A percentile compares a stretch with the other conserved stretches of the same genome.
These are phyloP conservation scores for Cercospora sojina DNA, from an alignment of 2,329 filamentous ascomycete genomes.

Conservation along the genomic window DNA sequence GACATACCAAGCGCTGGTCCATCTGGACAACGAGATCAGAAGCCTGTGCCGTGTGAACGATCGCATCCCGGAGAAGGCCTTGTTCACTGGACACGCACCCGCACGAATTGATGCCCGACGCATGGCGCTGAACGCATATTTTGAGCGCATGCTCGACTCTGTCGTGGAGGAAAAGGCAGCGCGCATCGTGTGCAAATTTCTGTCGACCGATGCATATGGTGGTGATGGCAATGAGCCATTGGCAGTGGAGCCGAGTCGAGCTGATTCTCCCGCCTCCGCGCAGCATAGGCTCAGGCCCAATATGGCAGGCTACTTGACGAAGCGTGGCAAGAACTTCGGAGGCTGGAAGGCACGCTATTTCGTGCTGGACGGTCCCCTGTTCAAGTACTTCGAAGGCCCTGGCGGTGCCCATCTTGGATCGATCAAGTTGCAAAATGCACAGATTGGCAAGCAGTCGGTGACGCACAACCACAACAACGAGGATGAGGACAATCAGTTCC, in stretches of 20 bases:
- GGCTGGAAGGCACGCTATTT: constrained; percentile 91
- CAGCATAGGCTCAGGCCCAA: constrained; percentile 63
- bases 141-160: constrained; percentile 81
- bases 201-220: constrained; percentile 66
- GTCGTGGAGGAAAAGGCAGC: constrained; percentile 75
- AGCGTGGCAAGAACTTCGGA: constrained; percentile 96
- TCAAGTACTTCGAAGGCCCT: constrained; percentile 90
- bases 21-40: constrained; percentile 78
- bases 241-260: constrained; percentile 36
- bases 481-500: constrained; percentile 88
- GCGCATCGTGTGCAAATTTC: constrained; percentile 79
- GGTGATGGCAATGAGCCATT: constrained; percentile 51
- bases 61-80: constrained; percentile 75
- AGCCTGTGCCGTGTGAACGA: constrained; percentile 69
- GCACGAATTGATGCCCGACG: constrained; percentile 89
- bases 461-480: constrained; percentile 61
- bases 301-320: constrained; percentile 90
- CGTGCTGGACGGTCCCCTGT: constrained; percentile 64
- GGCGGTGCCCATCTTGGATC: constrained; percentile 88
- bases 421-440: constrained; percentile 85
- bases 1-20: constrained; percentile 75
- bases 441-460: constrained; percentile 90
- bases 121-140: constrained; percentile 75
- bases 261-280: constrained; percentile 42
- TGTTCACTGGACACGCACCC: constrained; percentile 91